Conservation (phyloP, 176 grass and related monocot species). For the Bolboschoenus planiculmis region DNA sequence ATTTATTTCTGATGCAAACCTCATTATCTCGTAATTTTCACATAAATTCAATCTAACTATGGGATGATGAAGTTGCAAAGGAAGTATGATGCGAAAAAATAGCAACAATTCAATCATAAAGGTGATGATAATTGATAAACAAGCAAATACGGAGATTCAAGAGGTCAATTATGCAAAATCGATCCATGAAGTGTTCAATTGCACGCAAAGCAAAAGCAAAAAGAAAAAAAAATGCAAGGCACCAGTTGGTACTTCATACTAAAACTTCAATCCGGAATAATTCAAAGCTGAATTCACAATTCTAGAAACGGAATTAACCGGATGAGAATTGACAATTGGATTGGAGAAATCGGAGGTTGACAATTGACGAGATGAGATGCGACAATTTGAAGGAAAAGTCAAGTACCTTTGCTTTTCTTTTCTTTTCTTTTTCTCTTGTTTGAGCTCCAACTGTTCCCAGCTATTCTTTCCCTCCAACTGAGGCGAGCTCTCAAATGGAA, state of each 20-base stretch:
- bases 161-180: background rate
- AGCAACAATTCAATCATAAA: background rate
- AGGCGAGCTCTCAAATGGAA: background rate
- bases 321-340: background rate
- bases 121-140: background rate
- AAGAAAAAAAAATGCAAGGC: background rate
- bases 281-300: background rate
- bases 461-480: conserved; percentile 10
- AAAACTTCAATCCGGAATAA: background rate
- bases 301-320: background rate
- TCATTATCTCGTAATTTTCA: conserved; percentile 6
- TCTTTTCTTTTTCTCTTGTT: background rate
- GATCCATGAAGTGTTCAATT: background rate
- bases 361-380: background rate
- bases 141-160: background rate
- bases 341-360: background rate
- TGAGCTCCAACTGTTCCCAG: conserved; percentile 5
- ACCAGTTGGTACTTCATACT: background rate
- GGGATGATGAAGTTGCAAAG: conserved; percentile 2
- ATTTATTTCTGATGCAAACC: conserved; percentile 25
- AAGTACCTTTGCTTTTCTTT: background rate
- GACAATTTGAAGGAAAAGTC: background rate
- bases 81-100: background rate
- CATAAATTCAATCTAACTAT: background rate
- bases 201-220: background rate